Evolutionary conservation across 2,329 filamentous ascomycete genomes (phyloP).

Genomic region (Fusarium circinatum): DNA sequence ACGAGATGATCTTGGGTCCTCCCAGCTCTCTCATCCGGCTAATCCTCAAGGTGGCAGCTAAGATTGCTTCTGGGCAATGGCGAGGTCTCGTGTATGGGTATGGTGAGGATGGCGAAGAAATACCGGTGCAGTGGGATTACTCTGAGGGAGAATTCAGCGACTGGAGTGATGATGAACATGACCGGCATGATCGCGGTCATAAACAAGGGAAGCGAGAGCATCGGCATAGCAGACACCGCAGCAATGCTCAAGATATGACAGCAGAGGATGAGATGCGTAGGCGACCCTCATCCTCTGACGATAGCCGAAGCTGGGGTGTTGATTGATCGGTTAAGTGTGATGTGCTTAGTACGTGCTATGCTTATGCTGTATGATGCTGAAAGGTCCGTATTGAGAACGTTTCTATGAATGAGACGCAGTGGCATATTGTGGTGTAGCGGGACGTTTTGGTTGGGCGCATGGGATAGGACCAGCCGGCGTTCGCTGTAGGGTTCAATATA

Average conservation of each 20-base stretch:
- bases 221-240: conserved; percentile 22
- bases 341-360: background rate
- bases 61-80: conserved; percentile 74
- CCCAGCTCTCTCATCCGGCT: conserved; percentile 80
- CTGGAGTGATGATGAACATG: conserved; percentile 65
- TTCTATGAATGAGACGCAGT: background rate
- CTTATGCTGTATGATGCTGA: background rate
- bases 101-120: conserved; percentile 62
- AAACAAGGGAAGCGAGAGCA: conserved; percentile 13
- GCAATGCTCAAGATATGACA: background rate
- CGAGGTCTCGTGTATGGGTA: conserved; percentile 67
- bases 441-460: conserved; percentile 23
- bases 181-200: conserved; percentile 23
- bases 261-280: conserved; percentile 15
- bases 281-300: conserved; percentile 35
- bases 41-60: conserved; percentile 83
- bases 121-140: conserved; percentile 71
- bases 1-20: conserved; percentile 80
- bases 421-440: background rate
- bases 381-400: background rate
- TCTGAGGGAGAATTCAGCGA: conserved; percentile 66
- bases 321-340: conserved; percentile 25
- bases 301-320: conserved; percentile 42
- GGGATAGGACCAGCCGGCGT: conserved; percentile 20
- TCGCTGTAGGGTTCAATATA: conserved; percentile 25